Base-by-base conservation (phyloP, 345 rosid genomes). In the Chamaenerion angustifolium region DNA sequence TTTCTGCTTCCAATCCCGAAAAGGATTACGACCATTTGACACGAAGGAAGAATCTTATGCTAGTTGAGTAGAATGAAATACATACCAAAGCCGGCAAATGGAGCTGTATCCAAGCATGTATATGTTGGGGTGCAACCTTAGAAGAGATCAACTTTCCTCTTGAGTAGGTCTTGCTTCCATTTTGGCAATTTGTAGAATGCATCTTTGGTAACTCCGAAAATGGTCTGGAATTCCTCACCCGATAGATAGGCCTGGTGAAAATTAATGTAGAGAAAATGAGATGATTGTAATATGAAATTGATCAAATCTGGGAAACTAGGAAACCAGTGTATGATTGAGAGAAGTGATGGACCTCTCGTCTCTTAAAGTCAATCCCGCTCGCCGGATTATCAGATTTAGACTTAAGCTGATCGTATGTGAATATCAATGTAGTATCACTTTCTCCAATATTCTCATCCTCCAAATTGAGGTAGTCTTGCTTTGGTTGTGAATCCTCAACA, bases 101-200 rank as follows among this genome's bases (percentile, higher is more conserved):
- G 23, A 16, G 23, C 49, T 46, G 49, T 8, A 46, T 16, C 23
- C 49, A 46, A 14, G 51, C 25, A 21, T 21, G 4, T 21, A 21
- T 21, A 21, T 21, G 4, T 21, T 21, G 25, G 51, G n/a, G n/a
- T n/a, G 41, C 45, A 15, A 40, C 21, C 46, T 72, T 75, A 92
- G 65, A 92, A 82, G 54, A 93, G 66, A 58, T 85, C 94, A 42
- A 69, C 62, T 64, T 88, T 82, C 80, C 71, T 88, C 81, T 93
- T 93, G 56, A 59, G 83, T 64, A 85, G 57, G 72, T 93, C 96
- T 77, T 93, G 95, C 79, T 93, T 93, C 99, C 99, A 93, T 59
- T 74, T 80, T 10, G 99, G 99, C 64, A 80, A 58, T 59, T 79
- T 79, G 68, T 77, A 77, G 62, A 93, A 93, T 64, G 71, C 84